Evolutionary conservation across 768 basidiomycete species (phyloP).

Genomic region (Chalciporus chontae): DNA sequence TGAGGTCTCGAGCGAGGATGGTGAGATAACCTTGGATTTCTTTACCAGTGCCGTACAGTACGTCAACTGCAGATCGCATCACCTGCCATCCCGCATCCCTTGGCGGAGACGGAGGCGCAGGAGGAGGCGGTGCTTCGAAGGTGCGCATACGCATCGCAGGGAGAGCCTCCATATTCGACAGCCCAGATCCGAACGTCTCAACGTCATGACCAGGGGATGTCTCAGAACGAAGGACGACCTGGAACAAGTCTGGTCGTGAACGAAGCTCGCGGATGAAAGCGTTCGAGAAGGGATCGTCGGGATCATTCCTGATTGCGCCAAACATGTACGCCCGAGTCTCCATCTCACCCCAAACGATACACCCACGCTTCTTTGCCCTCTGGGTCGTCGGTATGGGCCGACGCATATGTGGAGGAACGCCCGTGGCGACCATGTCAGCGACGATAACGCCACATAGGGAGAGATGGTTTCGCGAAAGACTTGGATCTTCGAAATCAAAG

Average conservation of each 20-base stretch:
- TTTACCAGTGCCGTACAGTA: conserved; percentile 11
- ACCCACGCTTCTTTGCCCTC: conserved; percentile 10
- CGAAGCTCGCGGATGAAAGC: conserved; percentile 29
- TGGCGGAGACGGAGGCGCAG: background rate
- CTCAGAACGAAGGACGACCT: conserved; percentile 29
- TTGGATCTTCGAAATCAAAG: background rate
- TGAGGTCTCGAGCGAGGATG: background rate
- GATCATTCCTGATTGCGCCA: conserved; percentile 29
- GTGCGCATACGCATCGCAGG: conserved; percentile 5
- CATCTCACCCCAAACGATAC: conserved; percentile 23
- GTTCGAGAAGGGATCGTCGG: conserved; percentile 23
- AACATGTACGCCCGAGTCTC: conserved; percentile 27
- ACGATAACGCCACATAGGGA: conserved; percentile 20
- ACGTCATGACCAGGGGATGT: conserved; percentile 22
- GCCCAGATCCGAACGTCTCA: conserved; percentile 23
- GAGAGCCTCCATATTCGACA: background rate
- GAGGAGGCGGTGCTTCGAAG: conserved; percentile 14
- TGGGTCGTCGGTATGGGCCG: conserved; percentile 4
- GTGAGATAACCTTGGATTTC: conserved; percentile 5
- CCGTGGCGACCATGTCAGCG: conserved; percentile 15
- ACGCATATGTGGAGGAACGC: background rate
- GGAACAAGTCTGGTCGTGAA: conserved; percentile 30
- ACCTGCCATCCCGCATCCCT: conserved; percentile 11
- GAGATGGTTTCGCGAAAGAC: conserved; percentile 16
- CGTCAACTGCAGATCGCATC: conserved; percentile 6